Evolutionary conservation across 257 asterid genomes (phyloP).

Genomic region (Solanum appendiculatum): DNA sequence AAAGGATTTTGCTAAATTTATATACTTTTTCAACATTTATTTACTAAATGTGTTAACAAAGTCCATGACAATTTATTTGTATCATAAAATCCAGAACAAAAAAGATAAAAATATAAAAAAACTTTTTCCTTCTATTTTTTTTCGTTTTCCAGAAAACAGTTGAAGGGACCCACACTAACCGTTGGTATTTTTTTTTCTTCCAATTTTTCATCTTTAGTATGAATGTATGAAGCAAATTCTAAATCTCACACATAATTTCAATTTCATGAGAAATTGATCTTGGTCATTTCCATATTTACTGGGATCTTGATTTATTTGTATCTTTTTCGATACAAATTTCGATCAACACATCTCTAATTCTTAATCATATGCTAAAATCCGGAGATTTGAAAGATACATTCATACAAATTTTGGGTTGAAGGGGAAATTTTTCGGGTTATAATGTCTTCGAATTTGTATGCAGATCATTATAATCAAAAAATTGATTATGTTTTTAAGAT

Average conservation of each 20-base stretch:
- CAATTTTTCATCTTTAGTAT: background rate
- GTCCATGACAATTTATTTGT: background rate
- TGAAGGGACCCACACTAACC: constrained; percentile 19
- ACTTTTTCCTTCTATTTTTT: background rate
- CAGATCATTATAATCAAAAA: constrained; percentile 61
- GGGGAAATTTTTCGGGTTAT: background rate
- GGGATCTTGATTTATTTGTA: background rate
- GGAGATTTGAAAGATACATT: background rate
- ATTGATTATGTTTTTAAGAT: constrained; percentile 82
- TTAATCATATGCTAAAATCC: background rate
- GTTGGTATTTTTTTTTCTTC: background rate
- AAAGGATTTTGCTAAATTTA: background rate
- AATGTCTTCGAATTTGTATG: constrained; percentile 65
- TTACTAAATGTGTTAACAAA: background rate
- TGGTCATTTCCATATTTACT: background rate
- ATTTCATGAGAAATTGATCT: background rate
- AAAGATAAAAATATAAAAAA: background rate
- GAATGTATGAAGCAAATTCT: background rate
- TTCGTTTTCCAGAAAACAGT: constrained; percentile 1
- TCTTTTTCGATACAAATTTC: background rate
- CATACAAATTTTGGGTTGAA: background rate
- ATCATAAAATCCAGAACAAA: background rate
- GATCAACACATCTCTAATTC: background rate
- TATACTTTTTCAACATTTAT: background rate
- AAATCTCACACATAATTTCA: background rate